Percentiles rank a stretch among this genome's conserved stretches.
These are phyloP conservation scores for Trichoderma hamatum DNA, from an alignment of 2,329 filamentous ascomycete genomes.

Conservation along the genomic window DNA sequence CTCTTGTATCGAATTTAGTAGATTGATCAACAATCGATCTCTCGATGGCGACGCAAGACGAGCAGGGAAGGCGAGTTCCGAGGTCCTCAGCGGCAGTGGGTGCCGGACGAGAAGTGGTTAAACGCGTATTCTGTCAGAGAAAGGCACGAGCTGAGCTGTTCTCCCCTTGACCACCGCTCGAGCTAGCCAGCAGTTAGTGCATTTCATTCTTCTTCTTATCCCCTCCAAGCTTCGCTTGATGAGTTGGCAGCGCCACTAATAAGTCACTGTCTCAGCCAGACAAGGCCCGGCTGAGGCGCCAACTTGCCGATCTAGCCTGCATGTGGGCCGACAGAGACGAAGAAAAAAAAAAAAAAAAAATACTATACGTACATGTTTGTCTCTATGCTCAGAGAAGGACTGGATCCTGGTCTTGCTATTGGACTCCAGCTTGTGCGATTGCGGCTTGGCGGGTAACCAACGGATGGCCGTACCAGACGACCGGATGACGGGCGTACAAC, in stretches of 20 bases:
- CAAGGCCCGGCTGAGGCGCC: conserved; percentile 26
- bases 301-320: conserved; percentile 28
- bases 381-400: neutral
- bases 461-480: conserved; percentile 21
- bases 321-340: conserved; percentile 16
- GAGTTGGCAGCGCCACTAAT: conserved; percentile 30
- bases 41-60: conserved; percentile 10
- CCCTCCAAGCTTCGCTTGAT: neutral
- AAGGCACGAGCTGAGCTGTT: conserved; percentile 16
- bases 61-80: conserved; percentile 24
- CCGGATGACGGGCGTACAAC: neutral
- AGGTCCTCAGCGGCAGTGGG: conserved; percentile 4
- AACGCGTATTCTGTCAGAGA: conserved; percentile 6
- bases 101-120: conserved; percentile 24
- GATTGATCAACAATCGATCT: conserved; percentile 26
- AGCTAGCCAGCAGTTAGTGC: neutral
- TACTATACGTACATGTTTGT: neutral
- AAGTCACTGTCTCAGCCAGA: conserved; percentile 39
- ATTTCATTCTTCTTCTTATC: neutral
- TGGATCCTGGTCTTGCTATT: conserved; percentile 20
- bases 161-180: neutral
- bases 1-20: neutral
- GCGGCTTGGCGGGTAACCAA: conserved; percentile 25
- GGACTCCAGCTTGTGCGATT: conserved; percentile 12
- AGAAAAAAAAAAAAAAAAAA: neutral